Evolutionary conservation across 2,329 filamentous ascomycete species (phyloP).

Genomic region (Remersonia thermophila): DNA sequence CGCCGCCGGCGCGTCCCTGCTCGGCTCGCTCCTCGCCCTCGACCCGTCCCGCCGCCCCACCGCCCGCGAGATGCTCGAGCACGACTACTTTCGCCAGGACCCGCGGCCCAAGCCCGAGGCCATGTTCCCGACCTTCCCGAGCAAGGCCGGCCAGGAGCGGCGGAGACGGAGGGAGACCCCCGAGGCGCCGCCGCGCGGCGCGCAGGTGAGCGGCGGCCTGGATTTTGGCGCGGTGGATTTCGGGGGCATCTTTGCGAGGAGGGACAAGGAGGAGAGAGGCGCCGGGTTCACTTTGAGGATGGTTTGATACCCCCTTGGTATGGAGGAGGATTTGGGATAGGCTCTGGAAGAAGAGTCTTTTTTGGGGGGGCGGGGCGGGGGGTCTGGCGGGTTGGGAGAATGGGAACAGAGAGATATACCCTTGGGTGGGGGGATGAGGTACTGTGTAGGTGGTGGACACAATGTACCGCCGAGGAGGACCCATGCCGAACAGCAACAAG

Average conservation of each 20-base stretch:
- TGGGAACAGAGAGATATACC: too few species aligned
- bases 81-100: constrained; percentile 79
- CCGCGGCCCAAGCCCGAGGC: constrained; percentile 80
- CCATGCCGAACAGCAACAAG: too few species aligned
- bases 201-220: constrained; percentile 33
- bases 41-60: constrained; percentile 58
- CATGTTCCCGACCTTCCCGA: constrained; percentile 95
- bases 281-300: constrained; percentile 56
- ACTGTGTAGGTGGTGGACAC: too few species aligned
- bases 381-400: too few species aligned
- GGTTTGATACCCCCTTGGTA: constrained; percentile 29
- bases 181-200: constrained; percentile 69
- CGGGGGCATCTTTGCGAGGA: constrained; percentile 56
- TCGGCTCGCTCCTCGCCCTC: constrained; percentile 58
- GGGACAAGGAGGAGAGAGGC: constrained; percentile 51
- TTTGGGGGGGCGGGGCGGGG: too few species aligned
- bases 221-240: constrained; percentile 49
- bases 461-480: too few species aligned
- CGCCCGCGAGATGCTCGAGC: constrained; percentile 62
- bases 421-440: too few species aligned
- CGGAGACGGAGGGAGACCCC: constrained; percentile 61
- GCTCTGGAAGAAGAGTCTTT: too few species aligned
- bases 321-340: too few species aligned
- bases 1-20: constrained; percentile 54
- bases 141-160: constrained; percentile 84